Evolutionary conservation across 1,284 basidiomycete species (phyloP).

Genomic region (Tausonia pullulans): DNA sequence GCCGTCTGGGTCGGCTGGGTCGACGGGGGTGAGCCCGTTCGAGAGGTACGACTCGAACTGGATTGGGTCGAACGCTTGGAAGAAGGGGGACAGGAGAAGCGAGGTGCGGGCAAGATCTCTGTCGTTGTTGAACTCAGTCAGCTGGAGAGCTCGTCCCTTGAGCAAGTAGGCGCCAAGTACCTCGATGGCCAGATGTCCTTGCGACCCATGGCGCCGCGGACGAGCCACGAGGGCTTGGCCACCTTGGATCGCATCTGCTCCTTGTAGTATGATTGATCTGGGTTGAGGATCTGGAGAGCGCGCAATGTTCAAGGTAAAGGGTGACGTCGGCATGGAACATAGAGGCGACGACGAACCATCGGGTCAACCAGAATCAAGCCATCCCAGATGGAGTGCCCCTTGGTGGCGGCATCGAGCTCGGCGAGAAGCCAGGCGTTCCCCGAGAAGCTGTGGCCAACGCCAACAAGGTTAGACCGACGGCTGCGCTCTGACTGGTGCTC

Average conservation of each 20-base stretch:
- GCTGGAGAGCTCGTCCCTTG: too few relatives aligned
- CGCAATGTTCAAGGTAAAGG: neutral
- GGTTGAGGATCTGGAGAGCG: constrained; percentile 1
- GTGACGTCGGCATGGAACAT: neutral
- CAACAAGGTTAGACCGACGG: neutral
- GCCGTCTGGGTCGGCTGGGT: neutral
- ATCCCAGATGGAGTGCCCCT: neutral
- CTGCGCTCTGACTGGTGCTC: neutral
- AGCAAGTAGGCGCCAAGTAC: neutral
- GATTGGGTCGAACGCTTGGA: constrained; percentile 6
- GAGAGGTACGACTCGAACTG: constrained; percentile 4
- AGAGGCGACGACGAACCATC: neutral
- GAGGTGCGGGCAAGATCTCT: neutral
- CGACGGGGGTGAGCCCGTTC: neutral
- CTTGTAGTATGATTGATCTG: neutral
- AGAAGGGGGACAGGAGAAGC: constrained; percentile 4
- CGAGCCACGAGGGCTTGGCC: neutral
- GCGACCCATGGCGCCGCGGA: neutral
- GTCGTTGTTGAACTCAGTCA: neutral
- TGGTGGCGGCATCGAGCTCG: neutral
- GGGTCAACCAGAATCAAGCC: constrained; percentile 9
- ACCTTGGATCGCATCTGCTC: neutral
- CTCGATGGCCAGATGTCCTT: neutral
- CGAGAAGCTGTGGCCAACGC: neutral
- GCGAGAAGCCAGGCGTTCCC: neutral